These are phyloP conservation scores for Hansenula lynferdii DNA, from an alignment of 1,139 yeast species.

Conservation along the genomic window DNA sequence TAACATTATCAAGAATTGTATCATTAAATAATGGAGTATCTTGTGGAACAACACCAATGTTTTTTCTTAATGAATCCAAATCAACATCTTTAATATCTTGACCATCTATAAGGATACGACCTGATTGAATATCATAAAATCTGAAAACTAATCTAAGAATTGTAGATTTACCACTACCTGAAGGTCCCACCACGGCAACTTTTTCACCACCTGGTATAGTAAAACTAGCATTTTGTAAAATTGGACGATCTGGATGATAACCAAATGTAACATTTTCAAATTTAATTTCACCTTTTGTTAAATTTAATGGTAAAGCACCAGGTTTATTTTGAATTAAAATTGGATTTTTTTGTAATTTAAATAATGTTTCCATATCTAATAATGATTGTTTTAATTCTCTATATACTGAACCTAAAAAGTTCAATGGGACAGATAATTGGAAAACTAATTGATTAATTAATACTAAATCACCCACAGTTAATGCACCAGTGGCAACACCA, in stretches of 20 bases:
- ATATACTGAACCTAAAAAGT: constrained; percentile 92
- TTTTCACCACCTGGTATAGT: constrained; percentile 87
- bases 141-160: constrained; percentile 78
- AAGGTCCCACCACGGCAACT: constrained; percentile 92
- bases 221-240: constrained; percentile 74
- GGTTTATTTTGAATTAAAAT: constrained; percentile 59
- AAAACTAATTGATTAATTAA: constrained; percentile 92
- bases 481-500: constrained; percentile 79
- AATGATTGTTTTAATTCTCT: constrained; percentile 90
- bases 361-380: constrained; percentile 88
- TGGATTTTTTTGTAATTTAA: constrained; percentile 73
- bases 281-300: constrained; percentile 61
- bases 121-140: constrained; percentile 78
- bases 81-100: constrained; percentile 79
- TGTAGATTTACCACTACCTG: constrained; percentile 95
- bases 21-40: constrained; percentile 96
- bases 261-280: constrained; percentile 95
- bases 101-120: constrained; percentile 82
- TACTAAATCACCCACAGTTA: constrained; percentile 96
- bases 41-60: constrained; percentile 94
- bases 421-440: constrained; percentile 90
- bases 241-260: constrained; percentile 84
- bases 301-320: constrained; percentile 52
- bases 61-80: constrained; percentile 65
- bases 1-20: constrained; percentile 77